Evolutionary conservation across 176 grass and related monocot species (phyloP).

Genomic region (Stipa capillata): DNA sequence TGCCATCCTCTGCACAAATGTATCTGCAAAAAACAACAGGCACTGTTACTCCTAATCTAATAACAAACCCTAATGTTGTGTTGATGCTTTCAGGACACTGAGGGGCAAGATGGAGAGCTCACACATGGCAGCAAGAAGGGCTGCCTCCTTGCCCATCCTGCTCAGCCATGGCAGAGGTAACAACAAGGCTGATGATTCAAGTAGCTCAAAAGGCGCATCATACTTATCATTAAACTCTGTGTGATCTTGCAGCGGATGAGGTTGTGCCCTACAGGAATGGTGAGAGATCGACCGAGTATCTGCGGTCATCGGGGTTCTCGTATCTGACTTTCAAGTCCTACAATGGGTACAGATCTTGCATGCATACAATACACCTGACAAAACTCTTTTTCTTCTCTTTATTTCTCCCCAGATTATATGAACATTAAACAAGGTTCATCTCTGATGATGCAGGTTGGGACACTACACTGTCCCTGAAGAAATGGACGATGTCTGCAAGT

Average conservation of each 20-base stretch:
- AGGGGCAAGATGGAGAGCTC: constrained; percentile 70
- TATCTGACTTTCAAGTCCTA: constrained; percentile 66
- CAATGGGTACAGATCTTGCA: constrained; percentile 45
- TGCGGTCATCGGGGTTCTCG: constrained; percentile 58
- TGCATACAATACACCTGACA: no score
- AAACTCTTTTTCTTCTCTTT: neutral
- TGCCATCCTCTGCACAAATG: neutral
- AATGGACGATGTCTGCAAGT: constrained; percentile 78
- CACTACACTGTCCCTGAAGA: constrained; percentile 97
- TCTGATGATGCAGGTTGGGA: constrained; percentile 44
- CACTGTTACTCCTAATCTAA: neutral
- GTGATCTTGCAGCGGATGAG: constrained; percentile 54
- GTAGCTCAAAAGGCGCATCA: neutral
- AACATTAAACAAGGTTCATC: neutral
- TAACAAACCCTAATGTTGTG: neutral
- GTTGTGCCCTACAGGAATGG: constrained; percentile 73
- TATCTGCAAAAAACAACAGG: neutral
- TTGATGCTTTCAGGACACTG: constrained; percentile 43
- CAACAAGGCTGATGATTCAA: neutral
- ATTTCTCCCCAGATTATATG: neutral
- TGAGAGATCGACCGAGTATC: constrained; percentile 61
- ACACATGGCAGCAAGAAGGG: constrained; percentile 56
- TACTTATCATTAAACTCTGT: neutral
- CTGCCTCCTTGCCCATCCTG: constrained; percentile 57
- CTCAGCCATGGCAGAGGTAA: constrained; percentile 80